Conservation (phyloP, 208 protist species). For the Trypanosoma grayi region DNA sequence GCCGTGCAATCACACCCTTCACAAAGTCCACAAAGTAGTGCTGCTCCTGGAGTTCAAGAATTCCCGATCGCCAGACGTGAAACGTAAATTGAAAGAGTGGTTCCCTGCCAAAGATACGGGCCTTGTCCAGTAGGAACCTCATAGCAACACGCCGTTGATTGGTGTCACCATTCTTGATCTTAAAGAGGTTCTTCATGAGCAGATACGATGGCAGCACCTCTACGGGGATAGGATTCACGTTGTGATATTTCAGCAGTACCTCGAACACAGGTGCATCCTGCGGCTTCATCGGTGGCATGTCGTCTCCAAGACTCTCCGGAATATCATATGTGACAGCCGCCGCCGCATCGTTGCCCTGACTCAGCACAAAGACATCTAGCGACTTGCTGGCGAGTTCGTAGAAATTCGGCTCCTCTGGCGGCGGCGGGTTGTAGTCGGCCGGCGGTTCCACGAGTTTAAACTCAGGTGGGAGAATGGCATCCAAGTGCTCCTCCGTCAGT, state of each 20-base stretch:
- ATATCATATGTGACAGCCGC: conserved; percentile 72
- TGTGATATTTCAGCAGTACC: conserved; percentile 92
- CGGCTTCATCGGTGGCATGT: conserved; percentile 95
- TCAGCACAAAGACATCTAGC: conserved; percentile 52
- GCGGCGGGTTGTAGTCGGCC: conserved; percentile 76
- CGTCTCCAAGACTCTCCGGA: conserved; percentile 78
- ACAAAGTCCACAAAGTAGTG: conserved; percentile 99
- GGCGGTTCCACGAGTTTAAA: conserved; percentile 75
- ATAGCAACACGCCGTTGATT: conserved; percentile 96
- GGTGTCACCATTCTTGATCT: conserved; percentile 99
- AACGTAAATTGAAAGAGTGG: conserved; percentile 98
- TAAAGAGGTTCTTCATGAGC: conserved; percentile 98
- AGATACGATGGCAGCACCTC: conserved; percentile 94
- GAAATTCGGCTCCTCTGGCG: conserved; percentile 86
- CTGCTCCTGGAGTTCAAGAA: conserved; percentile 97
- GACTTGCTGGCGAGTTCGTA: conserved; percentile 77
- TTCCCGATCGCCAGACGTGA: conserved; percentile 96
- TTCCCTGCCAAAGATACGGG: conserved; percentile 96
- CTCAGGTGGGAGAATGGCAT: conserved; percentile 58
- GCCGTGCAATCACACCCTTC: conserved; percentile 98
- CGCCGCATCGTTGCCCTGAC: conserved; percentile 32
- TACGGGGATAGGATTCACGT: conserved; percentile 77
- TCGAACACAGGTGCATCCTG: conserved; percentile 97
- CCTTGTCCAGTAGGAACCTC: conserved; percentile 97
- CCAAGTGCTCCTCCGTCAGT: conserved; percentile 76